Percentiles rank a stretch among this genome's conserved stretches.
These are phyloP conservation scores for Trichoderma atroviride DNA, from an alignment of 2,329 filamentous ascomycete genomes.

Conservation along the genomic window DNA sequence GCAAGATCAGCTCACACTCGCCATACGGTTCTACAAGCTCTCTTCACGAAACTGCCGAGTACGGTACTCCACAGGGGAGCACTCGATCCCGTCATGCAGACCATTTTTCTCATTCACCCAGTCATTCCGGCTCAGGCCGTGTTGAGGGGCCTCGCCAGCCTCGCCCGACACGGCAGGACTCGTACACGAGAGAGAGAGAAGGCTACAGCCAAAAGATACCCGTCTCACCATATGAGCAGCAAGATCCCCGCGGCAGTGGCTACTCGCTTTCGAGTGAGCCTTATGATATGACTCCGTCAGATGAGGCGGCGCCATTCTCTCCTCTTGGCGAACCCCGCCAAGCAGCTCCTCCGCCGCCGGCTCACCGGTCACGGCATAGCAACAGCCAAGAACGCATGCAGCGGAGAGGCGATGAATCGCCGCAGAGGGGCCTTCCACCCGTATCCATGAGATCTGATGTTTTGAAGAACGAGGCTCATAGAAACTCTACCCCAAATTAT, in stretches of 20 bases:
- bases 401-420: slow-evolving; percentile 46
- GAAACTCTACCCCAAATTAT: slow-evolving; percentile 54
- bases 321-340: slow-evolving; percentile 43
- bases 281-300: slow-evolving; percentile 37
- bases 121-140: slow-evolving; percentile 26
- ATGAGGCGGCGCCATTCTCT: slow-evolving; percentile 41
- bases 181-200: slow-evolving; percentile 39
- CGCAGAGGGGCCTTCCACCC: slow-evolving; percentile 47
- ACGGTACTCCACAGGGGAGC: slow-evolving; percentile 44
- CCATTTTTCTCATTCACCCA: slow-evolving; percentile 40
- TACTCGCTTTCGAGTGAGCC: slow-evolving; percentile 41
- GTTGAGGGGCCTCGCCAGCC: slow-evolving; percentile 37
- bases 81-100: slow-evolving; percentile 42
- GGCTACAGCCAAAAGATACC: slow-evolving; percentile 40
- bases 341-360: slow-evolving; percentile 59
- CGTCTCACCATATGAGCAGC: slow-evolving; percentile 42
- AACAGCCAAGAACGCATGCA: slow-evolving; percentile 47
- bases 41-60: slow-evolving; percentile 57
- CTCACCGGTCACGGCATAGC: slow-evolving; percentile 53
- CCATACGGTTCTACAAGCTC: slow-evolving; percentile 54
- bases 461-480: slow-evolving; percentile 59
- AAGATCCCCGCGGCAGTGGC: slow-evolving; percentile 39
- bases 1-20: slow-evolving; percentile 43
- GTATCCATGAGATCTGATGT: slow-evolving; percentile 64
- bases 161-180: slow-evolving; percentile 41